A percentile compares a stretch with the other conserved stretches of the same genome.
Conservation (phyloP, 2,329 filamentous ascomycete species). For the Hypoxylon sp. region DNA sequence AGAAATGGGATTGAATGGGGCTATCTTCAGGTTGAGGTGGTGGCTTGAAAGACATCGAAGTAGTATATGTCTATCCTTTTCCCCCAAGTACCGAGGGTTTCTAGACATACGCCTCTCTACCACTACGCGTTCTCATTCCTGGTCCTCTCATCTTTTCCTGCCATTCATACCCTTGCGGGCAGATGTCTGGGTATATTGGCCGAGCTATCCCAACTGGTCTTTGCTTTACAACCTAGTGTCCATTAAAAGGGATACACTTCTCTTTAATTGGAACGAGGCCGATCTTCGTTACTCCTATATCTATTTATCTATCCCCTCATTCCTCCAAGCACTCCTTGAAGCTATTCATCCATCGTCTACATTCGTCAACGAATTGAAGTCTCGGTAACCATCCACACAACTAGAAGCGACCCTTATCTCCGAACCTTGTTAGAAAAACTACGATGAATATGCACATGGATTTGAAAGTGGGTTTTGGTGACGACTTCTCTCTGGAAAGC, state of each 20-base stretch:
- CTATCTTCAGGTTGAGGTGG: constrained; percentile 46
- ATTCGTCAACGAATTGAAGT: constrained; percentile 34
- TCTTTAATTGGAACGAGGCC: constrained; percentile 41
- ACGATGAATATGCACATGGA: constrained; percentile 57
- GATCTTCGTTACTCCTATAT: constrained; percentile 50
- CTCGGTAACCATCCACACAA: constrained; percentile 31
- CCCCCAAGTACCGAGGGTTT: constrained; percentile 39
- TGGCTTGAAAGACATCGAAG: constrained; percentile 51
- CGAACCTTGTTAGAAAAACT: constrained; percentile 36
- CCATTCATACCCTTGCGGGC: constrained; percentile 49
- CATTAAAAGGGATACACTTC: constrained; percentile 44
- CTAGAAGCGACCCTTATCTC: constrained; percentile 33
- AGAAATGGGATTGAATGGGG: constrained; percentile 41
- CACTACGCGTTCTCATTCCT: constrained; percentile 52
- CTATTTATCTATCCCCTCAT: constrained; percentile 52
- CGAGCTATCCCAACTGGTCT: constrained; percentile 48
- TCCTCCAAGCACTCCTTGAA: constrained; percentile 44
- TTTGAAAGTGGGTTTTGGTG: constrained; percentile 46
- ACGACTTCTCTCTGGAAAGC: constrained; percentile 48
- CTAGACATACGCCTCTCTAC: constrained; percentile 41
- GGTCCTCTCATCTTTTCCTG: constrained; percentile 40
- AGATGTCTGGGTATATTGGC: constrained; percentile 51
- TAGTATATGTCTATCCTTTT: constrained; percentile 39
- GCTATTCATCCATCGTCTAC: constrained; percentile 34
- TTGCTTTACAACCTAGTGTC: constrained; percentile 41